Conservation (phyloP, 331 rosid species). For the Malus hybrid region DNA sequence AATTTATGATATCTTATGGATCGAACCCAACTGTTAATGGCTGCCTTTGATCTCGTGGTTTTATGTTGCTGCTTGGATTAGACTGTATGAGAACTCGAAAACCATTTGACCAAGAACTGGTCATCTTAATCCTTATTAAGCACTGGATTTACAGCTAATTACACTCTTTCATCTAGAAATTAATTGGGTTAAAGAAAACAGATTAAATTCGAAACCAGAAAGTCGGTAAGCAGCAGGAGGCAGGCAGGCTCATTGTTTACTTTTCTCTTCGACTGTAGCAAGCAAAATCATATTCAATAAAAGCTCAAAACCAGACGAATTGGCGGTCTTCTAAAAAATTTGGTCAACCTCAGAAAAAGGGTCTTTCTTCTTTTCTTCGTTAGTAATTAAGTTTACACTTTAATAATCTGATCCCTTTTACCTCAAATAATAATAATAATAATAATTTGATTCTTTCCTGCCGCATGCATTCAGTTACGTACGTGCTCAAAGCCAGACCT, state of each 20-base stretch:
- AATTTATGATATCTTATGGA: too few relatives aligned
- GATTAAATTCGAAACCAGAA: not conserved
- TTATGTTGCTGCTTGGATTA: too few relatives aligned
- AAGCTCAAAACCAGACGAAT: not conserved
- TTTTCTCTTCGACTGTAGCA: not conserved
- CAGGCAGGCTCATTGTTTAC: not conserved
- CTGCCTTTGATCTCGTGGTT: too few relatives aligned
- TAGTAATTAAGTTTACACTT: too few relatives aligned
- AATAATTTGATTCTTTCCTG: not conserved
- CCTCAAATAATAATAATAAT: too few relatives aligned
- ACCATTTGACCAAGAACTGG: not conserved
- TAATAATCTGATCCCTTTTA: too few relatives aligned
- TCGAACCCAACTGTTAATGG: too few relatives aligned
- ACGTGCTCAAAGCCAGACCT: not conserved
- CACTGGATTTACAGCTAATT: not conserved
- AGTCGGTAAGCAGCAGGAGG: not conserved
- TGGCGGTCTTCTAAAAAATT: not conserved
- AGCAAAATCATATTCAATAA: not conserved
- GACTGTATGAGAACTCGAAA: not conserved
- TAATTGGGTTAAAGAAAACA: too few relatives aligned
- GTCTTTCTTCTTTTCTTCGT: not conserved
- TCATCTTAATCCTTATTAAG: not conserved
- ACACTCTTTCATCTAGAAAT: too few relatives aligned
- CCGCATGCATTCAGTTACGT: not conserved
- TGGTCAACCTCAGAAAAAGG: not conserved